Conservation (phyloP, 2,329 filamentous ascomycete species). For the Alternaria sp. region DNA sequence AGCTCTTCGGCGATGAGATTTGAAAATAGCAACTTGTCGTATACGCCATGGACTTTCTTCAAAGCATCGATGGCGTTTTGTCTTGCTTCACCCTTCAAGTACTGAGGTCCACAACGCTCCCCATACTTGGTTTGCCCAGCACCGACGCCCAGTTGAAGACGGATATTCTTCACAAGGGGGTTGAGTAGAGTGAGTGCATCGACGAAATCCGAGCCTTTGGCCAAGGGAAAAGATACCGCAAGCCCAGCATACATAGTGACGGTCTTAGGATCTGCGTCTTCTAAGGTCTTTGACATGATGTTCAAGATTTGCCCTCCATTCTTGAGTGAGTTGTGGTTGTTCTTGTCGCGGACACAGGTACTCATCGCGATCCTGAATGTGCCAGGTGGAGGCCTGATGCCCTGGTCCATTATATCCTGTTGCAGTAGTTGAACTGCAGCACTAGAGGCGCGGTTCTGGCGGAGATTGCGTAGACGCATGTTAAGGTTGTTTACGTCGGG, state of each 20-base stretch:
- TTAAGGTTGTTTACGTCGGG: constrained; percentile 78
- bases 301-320: constrained; percentile 72
- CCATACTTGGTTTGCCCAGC: constrained; percentile 12
- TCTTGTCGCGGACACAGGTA: constrained; percentile 77
- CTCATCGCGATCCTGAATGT: constrained; percentile 77
- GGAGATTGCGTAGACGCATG: constrained; percentile 72
- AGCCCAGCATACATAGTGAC: constrained; percentile 45
- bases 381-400: constrained; percentile 49
- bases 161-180: constrained; percentile 38
- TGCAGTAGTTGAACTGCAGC: constrained; percentile 67
- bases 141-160: constrained; percentile 44
- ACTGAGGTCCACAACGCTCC: constrained; percentile 19
- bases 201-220: constrained; percentile 41
- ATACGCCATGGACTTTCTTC: constrained; percentile 41
- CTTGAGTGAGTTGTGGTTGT: constrained; percentile 73
- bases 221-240: constrained; percentile 38
- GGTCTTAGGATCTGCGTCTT: constrained; percentile 44
- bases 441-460: constrained; percentile 70
- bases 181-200: constrained; percentile 41
- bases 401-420: constrained; percentile 40
- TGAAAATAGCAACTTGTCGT: constrained; percentile 42
- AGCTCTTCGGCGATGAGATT: constrained; percentile 44
- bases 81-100: constrained; percentile 30
- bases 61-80: constrained; percentile 41
- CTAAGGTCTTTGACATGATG: constrained; percentile 39